Base-by-base conservation (phyloP, 495 filamentous ascomycete genomes). In the Penicillium taxi region DNA sequence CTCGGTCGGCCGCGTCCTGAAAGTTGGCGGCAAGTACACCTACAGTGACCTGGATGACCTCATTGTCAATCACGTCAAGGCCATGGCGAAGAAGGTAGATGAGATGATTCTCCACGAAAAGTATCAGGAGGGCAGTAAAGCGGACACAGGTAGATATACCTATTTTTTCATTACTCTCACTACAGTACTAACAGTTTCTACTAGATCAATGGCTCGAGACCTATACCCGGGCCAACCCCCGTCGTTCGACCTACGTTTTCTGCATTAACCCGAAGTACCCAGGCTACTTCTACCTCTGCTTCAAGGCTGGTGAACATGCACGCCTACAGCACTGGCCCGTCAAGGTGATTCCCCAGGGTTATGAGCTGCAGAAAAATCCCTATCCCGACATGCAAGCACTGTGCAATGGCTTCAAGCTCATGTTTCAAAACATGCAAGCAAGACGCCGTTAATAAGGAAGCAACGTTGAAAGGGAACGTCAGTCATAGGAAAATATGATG, bases 11-110 rank as follows among this genome's bases (percentile, higher is more conserved):
- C 78, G 75, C 38, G 76, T 76, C 11, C 72, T 96, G 29, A 85
- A 83, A 48, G 82, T 96, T 26, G 84, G 77, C 9, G 82, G 85
- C 29, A 84, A 83, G 52, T 89, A 87, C 59, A 90, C 72, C 3
- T 98, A 98, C 68, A 83, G 77, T 32, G 91, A 98, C 82, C 66
- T 98, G 37, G 91, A 98, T 61, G 91, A 98, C 61, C 62, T 98
- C 61, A 96, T 98, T 48, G 89, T 89, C 58, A 86, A 87, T 41
- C 91, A 98, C 46, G 84, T 98, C 50, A 90, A 94, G 64, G 84
- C 89, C 22, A 96, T 96, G 90, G 85, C 87, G 19, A 86, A 82
- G 66, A 98, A 98, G 66, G 89, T 96, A 6, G 90, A 94, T 34
- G 91, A 98, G 66, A 82, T 98, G 69, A 86, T 84, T 73, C 66